A percentile compares a stretch with the other conserved stretches of the same genome.
phyloP scores from a whole-genome alignment of 805 yeast species.

The Priceomyces fermenticarens region DNA sequence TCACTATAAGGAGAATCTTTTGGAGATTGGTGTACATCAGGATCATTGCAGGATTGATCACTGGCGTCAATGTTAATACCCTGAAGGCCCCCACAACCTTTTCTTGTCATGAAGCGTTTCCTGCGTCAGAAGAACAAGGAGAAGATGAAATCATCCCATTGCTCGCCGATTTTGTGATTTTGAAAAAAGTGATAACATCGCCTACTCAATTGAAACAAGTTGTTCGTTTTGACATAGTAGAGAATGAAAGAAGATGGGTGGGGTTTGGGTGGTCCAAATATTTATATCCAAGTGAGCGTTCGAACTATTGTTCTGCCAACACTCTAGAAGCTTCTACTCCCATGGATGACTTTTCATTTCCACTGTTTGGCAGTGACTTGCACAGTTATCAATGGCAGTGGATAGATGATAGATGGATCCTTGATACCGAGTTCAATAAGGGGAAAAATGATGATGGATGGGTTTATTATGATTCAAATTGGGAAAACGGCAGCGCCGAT shows the following conservation, averaged over 20 bases:
- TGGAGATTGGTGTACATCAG: slow-evolving; percentile 51
- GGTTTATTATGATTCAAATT: slow-evolving; percentile 51
- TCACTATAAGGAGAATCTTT: slow-evolving; percentile 40
- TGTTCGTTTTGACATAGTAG: slow-evolving; percentile 49
- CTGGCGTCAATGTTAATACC: slow-evolving; percentile 36
- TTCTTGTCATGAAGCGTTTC: slow-evolving; percentile 1
- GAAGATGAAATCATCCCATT: slow-evolving; percentile 11
- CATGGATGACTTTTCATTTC: slow-evolving; percentile 43
- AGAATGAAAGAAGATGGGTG: slow-evolving; percentile 61
- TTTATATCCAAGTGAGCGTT: slow-evolving; percentile 51
- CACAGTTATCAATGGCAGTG: slow-evolving; percentile 52
- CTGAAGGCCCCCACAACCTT: slow-evolving; percentile 6
- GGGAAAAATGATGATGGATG: slow-evolving; percentile 45
- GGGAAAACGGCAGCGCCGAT: slow-evolving; percentile 38
- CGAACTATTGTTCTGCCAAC: slow-evolving; percentile 44
- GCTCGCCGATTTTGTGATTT: slow-evolving; percentile 35
- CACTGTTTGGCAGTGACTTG: slow-evolving; percentile 35
- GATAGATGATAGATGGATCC: slow-evolving; percentile 51
- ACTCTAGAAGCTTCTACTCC: slow-evolving; percentile 26
- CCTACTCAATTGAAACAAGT: slow-evolving; percentile 45
- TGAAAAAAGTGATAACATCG: slow-evolving; percentile 35
- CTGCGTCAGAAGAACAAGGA: slow-evolving; percentile 14
- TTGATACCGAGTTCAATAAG: slow-evolving; percentile 41
- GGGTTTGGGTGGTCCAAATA: slow-evolving; percentile 58
- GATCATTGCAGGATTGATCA: slow-evolving; percentile 32